These are phyloP conservation scores for Erythrophleum ivorense DNA, from an alignment of 331 rosid genomes.

Conservation along the genomic window DNA sequence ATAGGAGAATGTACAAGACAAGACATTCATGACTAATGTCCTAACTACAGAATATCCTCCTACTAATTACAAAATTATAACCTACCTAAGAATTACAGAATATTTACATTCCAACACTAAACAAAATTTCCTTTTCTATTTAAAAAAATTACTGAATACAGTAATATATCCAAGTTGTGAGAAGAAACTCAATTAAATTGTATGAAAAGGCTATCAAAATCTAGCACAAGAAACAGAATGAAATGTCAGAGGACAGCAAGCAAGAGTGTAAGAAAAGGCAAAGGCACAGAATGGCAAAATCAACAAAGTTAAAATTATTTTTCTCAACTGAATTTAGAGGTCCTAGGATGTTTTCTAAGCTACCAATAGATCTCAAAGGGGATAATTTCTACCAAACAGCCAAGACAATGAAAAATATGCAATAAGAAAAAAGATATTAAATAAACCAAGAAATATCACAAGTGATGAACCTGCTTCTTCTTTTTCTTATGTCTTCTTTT, in stretches of 20 bases:
- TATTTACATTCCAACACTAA: too few species aligned
- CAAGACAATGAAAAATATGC: background rate
- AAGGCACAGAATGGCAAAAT: background rate
- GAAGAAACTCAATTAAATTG: background rate
- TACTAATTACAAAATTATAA: too few species aligned
- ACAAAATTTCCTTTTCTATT: background rate
- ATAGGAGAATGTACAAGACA: too few species aligned
- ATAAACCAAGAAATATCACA: background rate
- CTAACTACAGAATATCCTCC: too few species aligned
- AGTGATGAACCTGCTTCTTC: conserved; percentile 72
- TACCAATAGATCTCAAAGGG: background rate
- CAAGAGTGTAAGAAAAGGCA: background rate
- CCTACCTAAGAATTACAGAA: too few species aligned
- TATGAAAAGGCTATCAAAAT: background rate
- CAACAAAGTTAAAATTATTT: background rate
- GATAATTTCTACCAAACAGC: background rate
- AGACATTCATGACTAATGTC: too few species aligned
- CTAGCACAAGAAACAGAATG: background rate
- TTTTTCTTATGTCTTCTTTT: conserved; percentile 97
- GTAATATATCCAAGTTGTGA: background rate
- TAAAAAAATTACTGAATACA: background rate
- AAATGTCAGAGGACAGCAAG: background rate
- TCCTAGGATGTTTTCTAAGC: background rate
- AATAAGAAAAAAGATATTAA: background rate
- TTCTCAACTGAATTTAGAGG: background rate